A percentile compares a stretch with the other conserved stretches of the same genome.
phyloP scores from a whole-genome alignment of 495 filamentous ascomycete species.

The Penicillium antarcticum region DNA sequence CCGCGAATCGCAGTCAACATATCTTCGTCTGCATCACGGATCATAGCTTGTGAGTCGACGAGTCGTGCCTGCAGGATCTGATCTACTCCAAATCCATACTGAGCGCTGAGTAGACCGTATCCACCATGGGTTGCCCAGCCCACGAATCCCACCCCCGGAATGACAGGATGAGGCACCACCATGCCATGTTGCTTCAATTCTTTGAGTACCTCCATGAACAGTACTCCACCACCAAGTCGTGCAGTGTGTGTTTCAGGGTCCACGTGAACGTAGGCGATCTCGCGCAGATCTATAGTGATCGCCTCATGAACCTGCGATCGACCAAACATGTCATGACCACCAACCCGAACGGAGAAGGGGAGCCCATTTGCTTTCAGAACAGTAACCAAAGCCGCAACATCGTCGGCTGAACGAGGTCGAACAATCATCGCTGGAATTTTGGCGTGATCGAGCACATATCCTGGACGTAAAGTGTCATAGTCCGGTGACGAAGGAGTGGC shows the following conservation, averaged over 20 bases:
- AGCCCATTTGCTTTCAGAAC: slow-evolving; percentile 17
- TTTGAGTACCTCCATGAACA: slow-evolving; percentile 5
- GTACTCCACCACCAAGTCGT: slow-evolving; percentile 33
- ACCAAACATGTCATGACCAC: slow-evolving; percentile 36
- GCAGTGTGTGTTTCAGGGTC: slow-evolving; percentile 20
- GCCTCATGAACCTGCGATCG: slow-evolving; percentile 18
- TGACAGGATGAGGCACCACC: slow-evolving; percentile 5
- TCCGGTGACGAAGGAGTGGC: slow-evolving; percentile 5
- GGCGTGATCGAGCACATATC: slow-evolving; percentile 10
- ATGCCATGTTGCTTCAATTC: slow-evolving; percentile 6
- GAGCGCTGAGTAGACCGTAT: slow-evolving; percentile 31
- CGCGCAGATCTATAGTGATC: slow-evolving; percentile 38
- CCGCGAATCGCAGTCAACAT: slow-evolving; percentile 35
- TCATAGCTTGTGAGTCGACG: slow-evolving; percentile 28
- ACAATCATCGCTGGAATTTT: slow-evolving; percentile 12
- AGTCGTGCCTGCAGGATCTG: slow-evolving; percentile 37
- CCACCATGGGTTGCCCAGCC: slow-evolving; percentile 39
- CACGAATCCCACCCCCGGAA: slow-evolving; percentile 27
- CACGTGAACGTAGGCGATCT: slow-evolving; percentile 29
- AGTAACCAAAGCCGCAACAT: slow-evolving; percentile 28
- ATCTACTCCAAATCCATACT: slow-evolving; percentile 35
- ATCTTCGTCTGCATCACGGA: slow-evolving; percentile 29
- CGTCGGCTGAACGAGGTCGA: slow-evolving; percentile 29
- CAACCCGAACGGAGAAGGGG: slow-evolving; percentile 30
- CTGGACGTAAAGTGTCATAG: slow-evolving; percentile 1